Evolutionary conservation across 495 filamentous ascomycete species (phyloP), one percentile per base, ranked within the genome.

Genomic region (Cercophora samala): DNA sequence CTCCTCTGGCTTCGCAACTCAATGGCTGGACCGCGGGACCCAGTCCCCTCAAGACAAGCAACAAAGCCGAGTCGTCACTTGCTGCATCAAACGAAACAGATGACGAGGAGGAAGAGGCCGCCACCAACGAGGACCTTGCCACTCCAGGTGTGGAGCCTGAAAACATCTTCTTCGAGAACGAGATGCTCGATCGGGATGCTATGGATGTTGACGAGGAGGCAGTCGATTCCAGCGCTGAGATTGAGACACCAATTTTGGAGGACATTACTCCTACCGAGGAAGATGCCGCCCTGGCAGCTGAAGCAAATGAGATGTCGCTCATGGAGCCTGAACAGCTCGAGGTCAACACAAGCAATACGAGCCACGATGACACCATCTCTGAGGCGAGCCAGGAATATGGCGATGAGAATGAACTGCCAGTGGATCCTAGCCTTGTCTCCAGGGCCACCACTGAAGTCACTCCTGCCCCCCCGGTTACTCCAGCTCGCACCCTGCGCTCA

Each of bases 381-480:
- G 85, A 87, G 54, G 81, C 84, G 4, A 88, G 86, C 68, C 81
- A 88, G 69, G 85, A 87, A 63, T 88, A 88, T 67, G 86, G 82
- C 21, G 87, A 89, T 68, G 87, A 89, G 68, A 89, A 88, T 69
- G 81, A 76, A 1, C 74, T 84, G 5, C 85, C 85, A 19, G 80
- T 86, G 37, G 83, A 88, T 60, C 82, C 85, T 11, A 72, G 72
- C 46, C 72, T 86, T 11, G 29, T 82, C 2, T 42, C 64, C 29
- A 51, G 26, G 22, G 66, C 70, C 64, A 56, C 19, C 5, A 42
- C 64, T 1, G 46, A 19, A 19, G 67, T 62, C 1, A 60, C 64
- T 1, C 56, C 37, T 22, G 64, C 74, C 22, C 68, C 73, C 4
- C 76, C 77, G 0, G 71, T 77, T 8, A 82, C 80, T 18, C 80